Base-by-base conservation (phyloP, 1,284 basidiomycete species). In the Austropuccinia psidii region DNA sequence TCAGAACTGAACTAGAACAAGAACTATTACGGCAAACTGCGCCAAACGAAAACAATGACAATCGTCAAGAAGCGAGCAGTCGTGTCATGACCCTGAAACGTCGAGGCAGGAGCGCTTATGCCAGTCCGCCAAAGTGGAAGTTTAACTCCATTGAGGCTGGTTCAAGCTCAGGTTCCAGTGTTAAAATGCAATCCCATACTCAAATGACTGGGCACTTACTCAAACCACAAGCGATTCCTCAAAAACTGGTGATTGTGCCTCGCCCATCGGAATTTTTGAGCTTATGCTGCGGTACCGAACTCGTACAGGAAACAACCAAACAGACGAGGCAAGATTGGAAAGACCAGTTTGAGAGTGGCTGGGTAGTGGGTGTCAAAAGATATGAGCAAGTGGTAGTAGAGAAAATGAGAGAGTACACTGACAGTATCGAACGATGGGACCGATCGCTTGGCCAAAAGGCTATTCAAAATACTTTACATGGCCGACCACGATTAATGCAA, bases 41-140 rank as follows among this genome's bases (percentile, higher is more conserved):
- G 4, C 15, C 43, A 31, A 13, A 11, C 41, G 43, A 50, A 19
- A 13, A 21, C 33, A n/a, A 1, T 33, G n/a, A n/a, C n/a, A n/a
- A n/a, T n/a, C n/a, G n/a, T n/a, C n/a, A n/a, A 62, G 21, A 1
- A 45, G 41, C 39, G 43, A 11, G 24, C 5, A 21, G n/a, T 37
- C n/a, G 13, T 15, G n/a, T n/a, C 17, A 5, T 61, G 33, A 61
- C 21, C n/a, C 58, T 5, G 2, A 68, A 35, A 21, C 24, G 27
- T 33, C 60, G 43, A 29, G 70, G 70, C 13, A 21, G 70, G n/a
- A 73, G 70, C 33, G 52, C 49, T 11, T 73, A 62, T 21, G 70
- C 49, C 24, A 73, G 70, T 57, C 60, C 47, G 21, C 70, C 70
- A 2, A 17, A 39, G 4, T 41, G 35, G 24, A 73, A 55, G 35